phyloP scores from a whole-genome alignment of 805 yeast genomes.

The Isabelozyma pseudorhagii region DNA sequence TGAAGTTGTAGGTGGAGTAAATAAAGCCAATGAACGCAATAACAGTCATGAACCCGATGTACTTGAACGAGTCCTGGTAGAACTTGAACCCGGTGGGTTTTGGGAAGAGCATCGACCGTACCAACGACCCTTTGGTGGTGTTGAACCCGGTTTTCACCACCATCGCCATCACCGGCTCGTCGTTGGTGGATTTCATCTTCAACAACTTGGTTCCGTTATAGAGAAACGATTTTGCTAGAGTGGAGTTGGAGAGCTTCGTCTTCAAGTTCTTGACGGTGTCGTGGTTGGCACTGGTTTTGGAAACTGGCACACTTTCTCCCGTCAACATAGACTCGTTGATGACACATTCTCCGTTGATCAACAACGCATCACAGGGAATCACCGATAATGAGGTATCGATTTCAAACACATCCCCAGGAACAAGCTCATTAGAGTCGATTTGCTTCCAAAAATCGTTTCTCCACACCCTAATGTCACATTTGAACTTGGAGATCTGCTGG shows the following conservation, averaged over 20 bases:
- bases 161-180: constrained; percentile 80
- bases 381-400: constrained; percentile 73
- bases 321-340: constrained; percentile 98
- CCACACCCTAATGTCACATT: constrained; percentile 83
- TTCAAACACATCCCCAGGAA: constrained; percentile 95
- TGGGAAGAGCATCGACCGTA: constrained; percentile 95
- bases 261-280: constrained; percentile 58
- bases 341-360: constrained; percentile 89
- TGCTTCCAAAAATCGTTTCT: constrained; percentile 93
- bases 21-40: constrained; percentile 84
- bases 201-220: constrained; percentile 89
- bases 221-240: constrained; percentile 70
- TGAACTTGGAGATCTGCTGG: constrained; percentile 67
- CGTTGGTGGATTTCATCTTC: constrained; percentile 70
- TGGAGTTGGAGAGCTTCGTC: constrained; percentile 59
- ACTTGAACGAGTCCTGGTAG: constrained; percentile 90
- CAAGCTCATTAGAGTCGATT: constrained; percentile 69
- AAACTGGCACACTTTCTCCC: constrained; percentile 96
- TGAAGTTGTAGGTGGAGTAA: constrained; percentile 78
- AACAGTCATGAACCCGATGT: constrained; percentile 89
- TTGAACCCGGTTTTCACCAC: constrained; percentile 89
- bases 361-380: constrained; percentile 86
- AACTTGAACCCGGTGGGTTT: constrained; percentile 92
- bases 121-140: constrained; percentile 91
- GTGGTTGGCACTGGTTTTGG: constrained; percentile 66